Conservation (phyloP, 2,329 filamentous ascomycete genomes). For the Colletotrichum costaricense region DNA sequence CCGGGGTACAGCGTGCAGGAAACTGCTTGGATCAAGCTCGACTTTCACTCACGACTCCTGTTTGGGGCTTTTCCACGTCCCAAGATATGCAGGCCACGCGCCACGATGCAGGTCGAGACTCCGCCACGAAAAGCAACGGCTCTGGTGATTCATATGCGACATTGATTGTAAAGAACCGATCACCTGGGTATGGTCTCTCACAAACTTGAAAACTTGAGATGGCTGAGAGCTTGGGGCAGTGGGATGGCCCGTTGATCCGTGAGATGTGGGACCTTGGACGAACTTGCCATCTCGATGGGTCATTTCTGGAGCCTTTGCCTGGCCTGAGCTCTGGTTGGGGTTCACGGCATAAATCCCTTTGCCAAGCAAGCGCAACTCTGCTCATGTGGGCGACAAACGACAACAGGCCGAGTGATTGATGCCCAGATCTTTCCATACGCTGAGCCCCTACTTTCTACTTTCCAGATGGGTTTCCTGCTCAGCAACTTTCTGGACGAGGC, state of each 20-base stretch:
- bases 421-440: neutral
- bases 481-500: neutral
- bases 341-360: neutral
- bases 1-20: constrained; percentile 25
- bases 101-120: constrained; percentile 13
- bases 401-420: neutral
- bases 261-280: constrained; percentile 19
- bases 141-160: neutral
- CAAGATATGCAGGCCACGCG: neutral
- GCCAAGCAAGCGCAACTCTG: neutral
- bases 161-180: neutral
- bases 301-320: neutral
- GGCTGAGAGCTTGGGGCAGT: constrained; percentile 26
- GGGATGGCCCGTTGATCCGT: neutral
- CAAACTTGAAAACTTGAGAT: constrained; percentile 13
- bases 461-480: neutral
- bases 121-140: constrained; percentile 14
- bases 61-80: constrained; percentile 23
- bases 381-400: neutral
- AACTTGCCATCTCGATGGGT: constrained; percentile 2
- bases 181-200: neutral
- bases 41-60: neutral
- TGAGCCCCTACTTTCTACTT: neutral
- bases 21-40: neutral
- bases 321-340: neutral